Evolutionary conservation across 176 grass and related monocot genomes (phyloP).

Genomic region (Aegilops longissima): DNA sequence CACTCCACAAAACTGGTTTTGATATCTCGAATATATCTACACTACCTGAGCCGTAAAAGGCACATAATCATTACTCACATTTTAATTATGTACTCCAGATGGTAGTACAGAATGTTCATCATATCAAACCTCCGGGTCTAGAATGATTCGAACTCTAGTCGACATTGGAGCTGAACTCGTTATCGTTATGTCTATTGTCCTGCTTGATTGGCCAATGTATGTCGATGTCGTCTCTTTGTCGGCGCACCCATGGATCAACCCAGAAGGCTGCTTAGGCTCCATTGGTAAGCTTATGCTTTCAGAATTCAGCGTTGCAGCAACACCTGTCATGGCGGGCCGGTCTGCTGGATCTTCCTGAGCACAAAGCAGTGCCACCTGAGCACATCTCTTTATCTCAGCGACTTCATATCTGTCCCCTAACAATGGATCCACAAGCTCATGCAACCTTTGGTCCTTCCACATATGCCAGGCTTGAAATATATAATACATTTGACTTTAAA

Average conservation of each 20-base stretch:
- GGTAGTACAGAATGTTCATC: neutral
- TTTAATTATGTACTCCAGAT: neutral
- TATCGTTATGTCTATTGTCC: constrained; percentile 43
- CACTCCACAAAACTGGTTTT: neutral
- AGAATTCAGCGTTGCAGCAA: constrained; percentile 36
- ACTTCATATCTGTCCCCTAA: neutral
- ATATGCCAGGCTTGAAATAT: constrained; percentile 36
- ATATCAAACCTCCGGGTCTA: constrained; percentile 26
- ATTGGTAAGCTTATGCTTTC: constrained; percentile 3
- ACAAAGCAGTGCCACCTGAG: constrained; percentile 45
- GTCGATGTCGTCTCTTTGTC: neutral
- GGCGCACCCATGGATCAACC: neutral
- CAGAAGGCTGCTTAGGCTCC: constrained; percentile 25
- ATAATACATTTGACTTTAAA: too few relatives aligned
- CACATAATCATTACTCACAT: neutral
- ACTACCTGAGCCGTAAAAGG: neutral
- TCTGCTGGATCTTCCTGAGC: constrained; percentile 46
- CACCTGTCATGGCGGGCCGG: constrained; percentile 38
- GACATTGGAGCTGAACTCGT: constrained; percentile 29
- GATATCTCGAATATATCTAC: neutral
- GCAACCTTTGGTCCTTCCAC: constrained; percentile 33
- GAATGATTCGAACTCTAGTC: constrained; percentile 35
- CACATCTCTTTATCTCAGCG: neutral
- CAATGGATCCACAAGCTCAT: constrained; percentile 41
- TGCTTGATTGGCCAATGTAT: constrained; percentile 18